Conservation (phyloP, 2,329 filamentous ascomycete species). For the Monosporascus sp. region DNA sequence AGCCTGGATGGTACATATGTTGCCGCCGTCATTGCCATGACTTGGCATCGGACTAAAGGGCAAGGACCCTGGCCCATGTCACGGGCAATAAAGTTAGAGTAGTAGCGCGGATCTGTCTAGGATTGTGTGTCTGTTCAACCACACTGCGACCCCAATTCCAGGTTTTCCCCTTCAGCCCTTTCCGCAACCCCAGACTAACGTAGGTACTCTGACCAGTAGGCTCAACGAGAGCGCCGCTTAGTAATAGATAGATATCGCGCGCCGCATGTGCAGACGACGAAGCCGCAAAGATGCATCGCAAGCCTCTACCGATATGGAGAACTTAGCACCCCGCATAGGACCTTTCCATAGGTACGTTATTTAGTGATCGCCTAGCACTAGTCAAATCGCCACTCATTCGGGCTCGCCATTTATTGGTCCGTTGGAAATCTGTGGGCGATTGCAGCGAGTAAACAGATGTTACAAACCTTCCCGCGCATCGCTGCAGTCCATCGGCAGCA, state of each 20-base stretch:
- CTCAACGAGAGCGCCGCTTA: background rate
- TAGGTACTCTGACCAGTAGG: background rate
- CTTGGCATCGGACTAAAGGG: background rate
- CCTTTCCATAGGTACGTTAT: too few relatives aligned
- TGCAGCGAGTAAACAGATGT: too few relatives aligned
- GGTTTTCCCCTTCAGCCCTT: background rate
- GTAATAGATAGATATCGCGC: background rate
- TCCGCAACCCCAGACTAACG: background rate
- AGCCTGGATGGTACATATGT: background rate
- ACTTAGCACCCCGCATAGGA: too few relatives aligned
- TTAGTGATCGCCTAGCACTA: background rate
- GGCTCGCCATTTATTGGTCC: too few relatives aligned
- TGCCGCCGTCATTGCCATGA: background rate
- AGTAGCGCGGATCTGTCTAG: background rate
- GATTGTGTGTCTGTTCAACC: background rate
- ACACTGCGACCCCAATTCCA: background rate
- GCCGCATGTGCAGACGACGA: background rate
- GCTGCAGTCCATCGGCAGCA: too few relatives aligned
- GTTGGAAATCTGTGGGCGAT: too few relatives aligned
- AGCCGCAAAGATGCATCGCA: background rate
- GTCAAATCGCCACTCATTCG: background rate
- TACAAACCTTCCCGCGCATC: too few relatives aligned
- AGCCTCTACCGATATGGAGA: background rate
- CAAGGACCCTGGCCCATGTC: background rate
- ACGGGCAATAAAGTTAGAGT: background rate